Base-by-base conservation (phyloP, 208 protist species). In the Trypanosoma theileri region DNA sequence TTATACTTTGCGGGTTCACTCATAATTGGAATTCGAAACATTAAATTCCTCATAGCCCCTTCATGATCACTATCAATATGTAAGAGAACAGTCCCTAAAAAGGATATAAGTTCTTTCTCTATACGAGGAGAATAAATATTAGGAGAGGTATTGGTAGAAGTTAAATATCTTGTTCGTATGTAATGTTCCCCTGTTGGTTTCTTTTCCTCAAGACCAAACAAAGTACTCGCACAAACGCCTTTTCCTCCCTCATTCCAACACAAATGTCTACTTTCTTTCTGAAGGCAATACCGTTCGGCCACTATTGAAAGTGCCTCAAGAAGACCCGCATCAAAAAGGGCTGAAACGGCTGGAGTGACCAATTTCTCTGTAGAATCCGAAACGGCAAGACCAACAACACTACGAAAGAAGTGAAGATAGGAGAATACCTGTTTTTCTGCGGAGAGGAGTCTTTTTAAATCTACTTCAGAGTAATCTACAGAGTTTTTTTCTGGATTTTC, bases 41-140 rank as follows among this genome's bases (percentile, higher is more conserved):
- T 60, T 53, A 89, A 84, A 57, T 88, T 90, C 83, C 89, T 89
- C 42, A 91, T 68, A 45, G 77, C 74, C 74, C 89, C 84, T 61
- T 88, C 82, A 75, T 91, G 84, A 10, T 78, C 76, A 63, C 91
- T 84, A 57, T 93, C 90, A 44, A 93, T 73, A 24, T 84, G 82
- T n/a, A 91, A 76, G 0, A 93, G 61, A 13, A 82, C 86, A 46
- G 64, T 73, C 57, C 89, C 82, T 19, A 93, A 72, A 41, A 93
- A 42, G 48, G 66, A 50, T 17, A 75, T 63, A 24, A 93, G 78
- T 62, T 93, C 84, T 48, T 73, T 46, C 69, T 90, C 82, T 35
- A 93, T 74, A 6, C 71, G 66, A 10, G 59, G 64, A 7, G 82
- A 86, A 77, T 91, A 93, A 67, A 62, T 79, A 28, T 28, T 66